Percentiles rank a stretch among this genome's conserved stretches.
Evolutionary conservation across 1,284 basidiomycete species (phyloP).

Genomic region (Sanghuangporus sanghuang): DNA sequence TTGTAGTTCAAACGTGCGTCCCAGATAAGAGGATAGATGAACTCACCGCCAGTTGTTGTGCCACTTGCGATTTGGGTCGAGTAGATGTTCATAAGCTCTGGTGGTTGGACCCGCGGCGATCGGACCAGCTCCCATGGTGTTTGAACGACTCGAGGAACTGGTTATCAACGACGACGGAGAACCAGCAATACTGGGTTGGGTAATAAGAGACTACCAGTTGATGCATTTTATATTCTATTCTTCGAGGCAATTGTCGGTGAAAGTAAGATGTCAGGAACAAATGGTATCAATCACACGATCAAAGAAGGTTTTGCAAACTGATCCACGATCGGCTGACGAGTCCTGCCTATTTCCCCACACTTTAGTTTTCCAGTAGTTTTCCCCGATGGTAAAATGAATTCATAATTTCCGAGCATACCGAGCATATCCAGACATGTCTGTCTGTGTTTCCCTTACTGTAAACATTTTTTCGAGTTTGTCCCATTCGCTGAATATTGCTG

Average conservation of each 20-base stretch:
- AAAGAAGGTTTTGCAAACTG: background rate
- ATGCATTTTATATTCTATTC: background rate
- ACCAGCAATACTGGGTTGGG: background rate
- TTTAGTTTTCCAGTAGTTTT: background rate
- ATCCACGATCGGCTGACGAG: background rate
- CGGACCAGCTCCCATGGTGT: constrained; percentile 12
- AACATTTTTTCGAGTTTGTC: too few relatives aligned
- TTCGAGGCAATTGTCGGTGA: background rate
- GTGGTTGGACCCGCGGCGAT: background rate
- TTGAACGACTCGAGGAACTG: background rate
- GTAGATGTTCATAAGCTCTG: constrained; percentile 12
- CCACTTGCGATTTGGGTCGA: constrained; percentile 18
- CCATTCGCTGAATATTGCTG: background rate
- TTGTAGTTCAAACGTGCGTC: background rate
- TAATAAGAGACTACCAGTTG: background rate
- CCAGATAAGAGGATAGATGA: background rate
- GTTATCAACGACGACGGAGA: background rate
- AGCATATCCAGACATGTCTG: background rate
- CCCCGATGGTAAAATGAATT: background rate
- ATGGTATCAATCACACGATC: background rate
- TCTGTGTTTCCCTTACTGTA: background rate
- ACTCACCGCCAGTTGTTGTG: constrained; percentile 17
- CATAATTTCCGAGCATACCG: background rate
- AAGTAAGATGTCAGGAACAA: background rate
- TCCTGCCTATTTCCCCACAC: background rate